phyloP scores from a whole-genome alignment of 2,329 filamentous ascomycete species.

The Leptographium procerum region DNA sequence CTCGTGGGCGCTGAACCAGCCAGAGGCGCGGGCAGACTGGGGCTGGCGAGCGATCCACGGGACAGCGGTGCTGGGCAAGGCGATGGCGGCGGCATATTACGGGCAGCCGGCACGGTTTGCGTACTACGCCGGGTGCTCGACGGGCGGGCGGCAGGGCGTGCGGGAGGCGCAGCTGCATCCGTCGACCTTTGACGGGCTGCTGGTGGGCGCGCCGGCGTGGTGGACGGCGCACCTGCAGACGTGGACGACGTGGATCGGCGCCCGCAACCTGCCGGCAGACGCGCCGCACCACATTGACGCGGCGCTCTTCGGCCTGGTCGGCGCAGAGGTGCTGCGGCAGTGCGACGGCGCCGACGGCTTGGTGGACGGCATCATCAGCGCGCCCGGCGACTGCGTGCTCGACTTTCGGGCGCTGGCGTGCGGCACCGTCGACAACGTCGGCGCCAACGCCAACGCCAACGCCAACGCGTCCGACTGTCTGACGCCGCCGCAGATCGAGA shows the following conservation, averaged over 20 bases:
- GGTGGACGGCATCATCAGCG: conserved; percentile 25
- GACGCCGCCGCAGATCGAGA: conserved; percentile 5
- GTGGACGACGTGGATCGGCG: conserved; percentile 26
- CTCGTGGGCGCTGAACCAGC: conserved; percentile 25
- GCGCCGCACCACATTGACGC: conserved; percentile 29
- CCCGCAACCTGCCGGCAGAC: conserved; percentile 32
- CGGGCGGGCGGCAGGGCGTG: conserved; percentile 47
- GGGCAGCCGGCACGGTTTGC: conserved; percentile 28
- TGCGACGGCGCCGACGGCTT: conserved; percentile 31
- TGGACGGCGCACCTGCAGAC: conserved; percentile 28
- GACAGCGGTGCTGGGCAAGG: conserved; percentile 36
- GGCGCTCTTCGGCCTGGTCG: conserved; percentile 27
- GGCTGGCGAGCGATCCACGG: conserved; percentile 34
- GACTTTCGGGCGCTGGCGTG: conserved; percentile 17
- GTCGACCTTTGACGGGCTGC: conserved; percentile 45
- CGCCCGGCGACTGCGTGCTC: conserved; percentile 16
- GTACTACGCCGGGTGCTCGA: conserved; percentile 48
- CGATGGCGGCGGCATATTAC: conserved; percentile 39
- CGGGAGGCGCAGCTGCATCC: conserved; percentile 40
- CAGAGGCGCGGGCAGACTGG: conserved; percentile 27
- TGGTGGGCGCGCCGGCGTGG: conserved; percentile 36
- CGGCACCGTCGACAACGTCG: neutral
- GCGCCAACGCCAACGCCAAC: no score
- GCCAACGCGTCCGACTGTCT: conserved; percentile 7
- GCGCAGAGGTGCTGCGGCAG: conserved; percentile 25